Evolutionary conservation across 140 eudicot species (phyloP).

Genomic region (Bidens hawaiensis): DNA sequence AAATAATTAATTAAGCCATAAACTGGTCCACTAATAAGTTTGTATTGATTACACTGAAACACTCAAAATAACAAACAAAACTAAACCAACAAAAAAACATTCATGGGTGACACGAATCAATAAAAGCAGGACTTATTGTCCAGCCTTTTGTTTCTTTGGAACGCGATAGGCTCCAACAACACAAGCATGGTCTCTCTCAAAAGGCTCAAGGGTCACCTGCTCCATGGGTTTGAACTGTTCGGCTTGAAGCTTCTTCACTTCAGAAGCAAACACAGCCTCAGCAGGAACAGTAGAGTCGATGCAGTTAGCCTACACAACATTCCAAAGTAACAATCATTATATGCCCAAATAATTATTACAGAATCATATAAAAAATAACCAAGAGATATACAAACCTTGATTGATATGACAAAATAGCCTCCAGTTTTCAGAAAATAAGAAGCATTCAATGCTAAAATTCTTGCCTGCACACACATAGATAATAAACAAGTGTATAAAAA

Average conservation of each 20-base stretch:
- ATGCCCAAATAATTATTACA: background rate
- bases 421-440: constrained; percentile 79
- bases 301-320: constrained; percentile 61
- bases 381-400: constrained; percentile 51
- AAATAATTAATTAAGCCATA: background rate
- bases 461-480: constrained; percentile 44
- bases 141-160: constrained; percentile 63
- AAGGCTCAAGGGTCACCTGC: constrained; percentile 77
- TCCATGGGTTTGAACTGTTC: constrained; percentile 76
- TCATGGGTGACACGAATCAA: background rate
- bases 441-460: constrained; percentile 80
- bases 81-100: background rate
- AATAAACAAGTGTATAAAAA: background rate
- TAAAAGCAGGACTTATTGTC: constrained; percentile 4
- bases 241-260: constrained; percentile 65
- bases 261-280: constrained; percentile 86
- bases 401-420: constrained; percentile 77
- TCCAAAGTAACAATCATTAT: background rate
- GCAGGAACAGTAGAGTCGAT: constrained; percentile 81
- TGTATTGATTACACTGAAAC: background rate
- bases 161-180: constrained; percentile 69
- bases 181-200: constrained; percentile 86
- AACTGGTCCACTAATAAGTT: background rate
- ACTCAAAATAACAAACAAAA: background rate
- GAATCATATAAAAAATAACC: background rate